phyloP scores from a whole-genome alignment of 352 stramenopile genomes.

The Globisporangium apiculatum region DNA sequence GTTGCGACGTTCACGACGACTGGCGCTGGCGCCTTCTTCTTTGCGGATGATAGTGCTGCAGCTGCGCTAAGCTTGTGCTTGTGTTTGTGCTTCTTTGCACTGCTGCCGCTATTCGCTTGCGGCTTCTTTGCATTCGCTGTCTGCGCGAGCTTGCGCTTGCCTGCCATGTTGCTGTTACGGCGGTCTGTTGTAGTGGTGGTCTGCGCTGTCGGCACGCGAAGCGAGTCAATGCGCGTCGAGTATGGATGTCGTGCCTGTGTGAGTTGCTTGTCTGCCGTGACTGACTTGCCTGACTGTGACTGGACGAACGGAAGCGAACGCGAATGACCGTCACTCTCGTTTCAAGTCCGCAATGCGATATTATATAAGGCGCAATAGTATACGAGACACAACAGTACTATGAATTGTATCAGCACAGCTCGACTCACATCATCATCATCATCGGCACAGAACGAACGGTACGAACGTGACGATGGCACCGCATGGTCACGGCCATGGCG shows the following conservation, averaged over 20 bases:
- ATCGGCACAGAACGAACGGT: not conserved
- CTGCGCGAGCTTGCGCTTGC: constrained; percentile 18
- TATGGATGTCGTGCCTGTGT: too few species aligned
- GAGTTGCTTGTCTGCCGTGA: too few species aligned
- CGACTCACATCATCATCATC: not conserved
- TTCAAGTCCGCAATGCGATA: too few species aligned
- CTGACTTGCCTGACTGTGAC: too few species aligned
- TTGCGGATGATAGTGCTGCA: constrained; percentile 3
- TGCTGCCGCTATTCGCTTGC: constrained; percentile 13
- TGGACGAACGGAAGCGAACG: too few species aligned
- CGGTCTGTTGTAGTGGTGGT: too few species aligned
- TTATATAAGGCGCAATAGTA: too few species aligned
- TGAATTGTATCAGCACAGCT: not conserved
- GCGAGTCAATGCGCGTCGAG: too few species aligned
- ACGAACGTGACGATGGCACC: not conserved
- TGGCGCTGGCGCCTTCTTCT: constrained; percentile 9
- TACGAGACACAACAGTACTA: too few species aligned
- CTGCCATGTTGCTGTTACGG: constrained; percentile 2
- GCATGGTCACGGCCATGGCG: constrained; percentile 8
- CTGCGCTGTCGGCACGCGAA: too few species aligned
- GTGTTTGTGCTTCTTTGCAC: constrained; percentile 19
- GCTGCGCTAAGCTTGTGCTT: constrained; percentile 15
- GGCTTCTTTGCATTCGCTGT: constrained; percentile 5
- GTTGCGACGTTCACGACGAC: constrained; percentile 9
- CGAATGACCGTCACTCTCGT: too few species aligned